Base-by-base conservation (phyloP, 805 yeast species). In the Ogataea nonfermentans region DNA sequence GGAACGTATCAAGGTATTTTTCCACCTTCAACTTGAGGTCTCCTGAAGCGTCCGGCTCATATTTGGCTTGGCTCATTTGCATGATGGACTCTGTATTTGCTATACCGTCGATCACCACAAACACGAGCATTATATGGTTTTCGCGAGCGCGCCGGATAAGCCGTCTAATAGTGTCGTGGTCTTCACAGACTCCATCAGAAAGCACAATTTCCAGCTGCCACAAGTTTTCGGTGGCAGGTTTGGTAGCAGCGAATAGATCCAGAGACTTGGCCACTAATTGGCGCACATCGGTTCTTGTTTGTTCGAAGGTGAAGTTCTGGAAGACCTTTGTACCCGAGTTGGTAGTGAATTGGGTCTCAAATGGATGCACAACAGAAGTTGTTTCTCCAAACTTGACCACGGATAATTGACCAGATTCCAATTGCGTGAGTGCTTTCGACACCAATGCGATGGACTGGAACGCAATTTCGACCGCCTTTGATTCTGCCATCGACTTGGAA, bases 141-240 rank as follows among this genome's bases (percentile, higher is more conserved):
- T 93, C 98, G 52, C 95, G 74, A 2, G 98, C 98, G 49, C 78
- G 78, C 53, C 99, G 81, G 4, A 91, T 97, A 51, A 93, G 71
- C 48, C 91, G 73, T 49, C 84, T 80, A 35, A 93, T 70, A 0
- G 84, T 78, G 22, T 74, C 89, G 61, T 93, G 99, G 61, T 90
- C 95, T 62, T 93, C 99, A 59, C 97, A 89, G 33, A 93, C 87
- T 65, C 99, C 99, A 67, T 93, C 99, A 2, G 96, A 88, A 23
- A 93, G 73, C 44, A 93, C 84, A 41, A 93, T 88, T 61, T 95
- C 88, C 49, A 93, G 71, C 64, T 88, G 96, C 96, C 98, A 93
- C 58, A 87, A 71, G 46, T 87, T 96, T 49, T 62, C 65, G 0
- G 69, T 57, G 22, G 68, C 60, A 24, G 67, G 52, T 35, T 72